Percentiles rank a stretch among this genome's conserved stretches.
Conservation (phyloP, 2,329 filamentous ascomycete species). For the Simplicillium aogashimaense region DNA sequence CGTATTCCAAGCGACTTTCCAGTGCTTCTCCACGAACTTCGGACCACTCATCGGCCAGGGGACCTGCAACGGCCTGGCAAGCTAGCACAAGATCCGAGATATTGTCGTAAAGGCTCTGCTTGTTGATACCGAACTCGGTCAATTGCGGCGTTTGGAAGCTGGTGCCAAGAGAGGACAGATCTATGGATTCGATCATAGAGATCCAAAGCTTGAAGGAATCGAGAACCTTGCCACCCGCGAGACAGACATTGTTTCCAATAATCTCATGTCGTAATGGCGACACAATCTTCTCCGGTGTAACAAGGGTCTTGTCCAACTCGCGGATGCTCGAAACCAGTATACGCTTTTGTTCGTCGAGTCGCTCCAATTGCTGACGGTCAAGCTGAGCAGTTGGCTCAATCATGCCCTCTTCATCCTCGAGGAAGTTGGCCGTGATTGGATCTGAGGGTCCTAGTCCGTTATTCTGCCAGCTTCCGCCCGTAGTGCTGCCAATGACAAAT, state of each 20-base stretch:
- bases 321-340: conserved; percentile 79
- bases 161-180: conserved; percentile 69
- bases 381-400: conserved; percentile 64
- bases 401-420: conserved; percentile 69
- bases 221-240: conserved; percentile 66
- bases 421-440: conserved; percentile 69
- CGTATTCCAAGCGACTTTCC: conserved; percentile 74
- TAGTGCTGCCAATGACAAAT: conserved; percentile 77
- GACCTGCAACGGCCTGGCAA: conserved; percentile 86
- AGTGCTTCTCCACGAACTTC: conserved; percentile 84
- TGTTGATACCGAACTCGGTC: conserved; percentile 78
- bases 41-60: conserved; percentile 90
- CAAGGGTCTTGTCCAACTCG: conserved; percentile 75
- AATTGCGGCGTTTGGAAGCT: conserved; percentile 77
- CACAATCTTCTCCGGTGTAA: conserved; percentile 70
- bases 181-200: conserved; percentile 81
- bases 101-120: conserved; percentile 88
- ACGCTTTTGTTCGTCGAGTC: conserved; percentile 76
- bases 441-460: conserved; percentile 57
- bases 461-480: conserved; percentile 82
- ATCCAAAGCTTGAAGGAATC: conserved; percentile 89
- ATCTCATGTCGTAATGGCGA: conserved; percentile 68
- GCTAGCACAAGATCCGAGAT: conserved; percentile 80
- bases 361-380: conserved; percentile 68
- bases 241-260: conserved; percentile 75